Evolutionary conservation across 2,329 filamentous ascomycete species (phyloP), one percentile per base, ranked within the genome.

Genomic region (Chaetomium strumarium): DNA sequence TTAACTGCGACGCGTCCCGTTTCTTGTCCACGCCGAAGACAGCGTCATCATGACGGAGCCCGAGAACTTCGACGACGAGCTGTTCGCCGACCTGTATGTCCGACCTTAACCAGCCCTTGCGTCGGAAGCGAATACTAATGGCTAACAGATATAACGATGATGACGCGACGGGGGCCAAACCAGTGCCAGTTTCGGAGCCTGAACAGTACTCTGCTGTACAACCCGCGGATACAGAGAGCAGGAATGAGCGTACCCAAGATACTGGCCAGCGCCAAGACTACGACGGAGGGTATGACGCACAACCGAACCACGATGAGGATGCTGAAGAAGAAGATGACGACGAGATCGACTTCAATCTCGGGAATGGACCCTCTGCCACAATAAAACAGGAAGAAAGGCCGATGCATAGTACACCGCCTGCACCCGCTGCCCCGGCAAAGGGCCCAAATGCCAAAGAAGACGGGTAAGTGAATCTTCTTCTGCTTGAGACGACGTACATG

Each of bases 1-100:
- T 24, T 7, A 24, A 24, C 24, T 24, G 24, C 7, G 24, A 7
- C 24, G 24, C 24, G 24, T 24, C 24, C 24, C 4, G 24, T 24
- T 24, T 34, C 33, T 10, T 34, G 11, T 34, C 33, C 33, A 34
- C 11, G 9, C 11, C 13, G 41, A n/a, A n/a, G n/a, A 51, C 44
- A 50, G 61, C 46, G 52, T 55, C 68, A 77, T 44, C 62, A 90
- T 90, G 86, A 81, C 86, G 31, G 88, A 91, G 64, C 75, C 79
- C 51, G 86, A 89, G 62, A 86, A 86, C 59, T 82, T 88, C 62
- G 88, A 95, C 60, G 89, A 95, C 66, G 89, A 95, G 78, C 86
- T 95, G 67, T 95, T 95, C 70, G 89, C 88, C 63, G 89, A 95
- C 73, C 79, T 95, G 89, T 95, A 74, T 70, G 88, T 79, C 52